Base-by-base conservation (phyloP, 2,329 filamentous ascomycete species). In the Lachnellula hyalina region DNA sequence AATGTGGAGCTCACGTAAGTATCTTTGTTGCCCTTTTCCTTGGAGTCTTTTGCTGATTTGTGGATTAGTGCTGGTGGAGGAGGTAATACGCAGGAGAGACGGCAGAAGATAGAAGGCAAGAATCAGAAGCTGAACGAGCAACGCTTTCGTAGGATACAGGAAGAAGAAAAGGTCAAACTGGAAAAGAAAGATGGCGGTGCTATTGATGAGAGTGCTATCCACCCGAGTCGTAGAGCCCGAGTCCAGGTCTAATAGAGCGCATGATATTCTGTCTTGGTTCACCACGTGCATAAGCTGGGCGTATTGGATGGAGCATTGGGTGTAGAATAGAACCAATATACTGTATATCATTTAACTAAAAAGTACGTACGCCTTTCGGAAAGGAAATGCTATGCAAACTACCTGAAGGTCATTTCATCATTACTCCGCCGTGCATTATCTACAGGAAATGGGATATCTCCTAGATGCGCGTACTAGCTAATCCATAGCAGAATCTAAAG, bases 1-100 rank as follows among this genome's bases (percentile, higher is more conserved):
- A 96, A 96, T 69, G 89, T 96, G 25, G 93, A 96, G 74, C 74
- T 97, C 62, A 96, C 91, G 81, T 90, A 72, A 72, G 85, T 80
- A 38, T 41, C 40, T 38, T 52, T 51, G 56, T 15, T 21, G 17
- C 21, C 49, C 5, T 40, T 40, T 49, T 36, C 15, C 23, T 11
- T 52, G 36, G 45, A 38, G 9, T 19, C 15, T 14, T 15, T 52
- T 19, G 47, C 42, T 51, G 21, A 53, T 34, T 15, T 34, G 23
- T 6, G 40, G 19, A 53, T 45, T 58, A 90, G 87, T 63, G 92
- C 89, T 56, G 92, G 92, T 50, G 92, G 92, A 41, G 93, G 93
- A 57, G 86, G 86, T 58, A 95, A 91, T 71, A 89, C 83, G 46
- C 78, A 84, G 61, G 74, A 78, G 54, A 80, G 93, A 60, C 83